phyloP scores from a whole-genome alignment of 2,329 filamentous ascomycete genomes.

The Fusarium anguioides region DNA sequence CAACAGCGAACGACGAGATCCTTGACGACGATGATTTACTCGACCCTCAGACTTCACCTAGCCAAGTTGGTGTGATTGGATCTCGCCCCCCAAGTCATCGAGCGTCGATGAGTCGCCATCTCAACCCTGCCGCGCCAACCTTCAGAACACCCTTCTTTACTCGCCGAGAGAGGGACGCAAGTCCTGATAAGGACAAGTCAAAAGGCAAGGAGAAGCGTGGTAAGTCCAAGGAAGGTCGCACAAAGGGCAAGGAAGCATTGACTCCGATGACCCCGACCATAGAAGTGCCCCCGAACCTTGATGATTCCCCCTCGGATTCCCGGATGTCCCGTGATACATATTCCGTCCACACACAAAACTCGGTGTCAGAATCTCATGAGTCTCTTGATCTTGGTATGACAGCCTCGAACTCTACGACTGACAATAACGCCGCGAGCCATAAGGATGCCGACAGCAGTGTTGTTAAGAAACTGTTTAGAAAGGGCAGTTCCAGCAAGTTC shows the following conservation, averaged over 20 bases:
- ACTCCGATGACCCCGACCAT: constrained; percentile 54
- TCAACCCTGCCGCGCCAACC: constrained; percentile 90
- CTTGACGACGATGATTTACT: constrained; percentile 67
- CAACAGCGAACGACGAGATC: constrained; percentile 73
- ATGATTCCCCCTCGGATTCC: constrained; percentile 64
- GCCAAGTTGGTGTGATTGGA: constrained; percentile 79
- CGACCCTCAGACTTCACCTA: constrained; percentile 63
- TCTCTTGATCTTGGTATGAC: constrained; percentile 66
- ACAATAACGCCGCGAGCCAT: constrained; percentile 57
- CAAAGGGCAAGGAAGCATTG: constrained; percentile 53
- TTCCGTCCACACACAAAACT: constrained; percentile 68
- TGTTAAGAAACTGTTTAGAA: constrained; percentile 70
- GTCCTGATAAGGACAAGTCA: constrained; percentile 38
- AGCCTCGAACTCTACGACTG: constrained; percentile 67
- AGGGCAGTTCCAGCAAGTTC: constrained; percentile 74
- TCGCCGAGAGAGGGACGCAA: constrained; percentile 52
- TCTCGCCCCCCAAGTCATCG: constrained; percentile 70
- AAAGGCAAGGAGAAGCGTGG: constrained; percentile 49
- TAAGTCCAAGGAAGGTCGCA: constrained; percentile 51
- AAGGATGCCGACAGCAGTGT: constrained; percentile 69
- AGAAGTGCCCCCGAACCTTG: constrained; percentile 51
- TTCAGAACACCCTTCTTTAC: constrained; percentile 81
- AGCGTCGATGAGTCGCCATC: constrained; percentile 64
- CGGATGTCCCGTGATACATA: constrained; percentile 67
- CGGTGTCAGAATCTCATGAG: constrained; percentile 69